phyloP scores from a whole-genome alignment of 2,329 filamentous ascomycete species.

The Penicillium sp. region DNA sequence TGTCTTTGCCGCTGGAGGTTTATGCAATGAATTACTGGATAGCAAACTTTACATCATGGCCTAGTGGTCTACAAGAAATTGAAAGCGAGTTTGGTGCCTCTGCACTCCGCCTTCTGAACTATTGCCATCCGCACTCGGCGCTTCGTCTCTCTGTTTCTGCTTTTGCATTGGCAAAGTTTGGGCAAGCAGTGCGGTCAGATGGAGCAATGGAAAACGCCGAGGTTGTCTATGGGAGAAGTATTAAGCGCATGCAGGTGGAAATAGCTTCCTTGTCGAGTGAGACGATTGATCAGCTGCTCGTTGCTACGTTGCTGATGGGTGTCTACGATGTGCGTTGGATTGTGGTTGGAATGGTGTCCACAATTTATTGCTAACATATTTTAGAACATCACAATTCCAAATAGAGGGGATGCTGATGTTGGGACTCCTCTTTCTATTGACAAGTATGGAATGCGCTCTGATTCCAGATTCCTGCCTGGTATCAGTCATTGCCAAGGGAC shows the following conservation, averaged over 20 bases:
- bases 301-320: conserved; percentile 23
- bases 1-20: conserved; percentile 10
- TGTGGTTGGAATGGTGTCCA: too few species aligned
- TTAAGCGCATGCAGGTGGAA: conserved; percentile 15
- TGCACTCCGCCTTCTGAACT: conserved; percentile 13
- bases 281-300: conserved; percentile 20
- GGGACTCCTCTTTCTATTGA: neutral
- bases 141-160: conserved; percentile 22
- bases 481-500: conserved; percentile 23
- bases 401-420: neutral
- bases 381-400: conserved; percentile 11
- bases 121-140: conserved; percentile 12
- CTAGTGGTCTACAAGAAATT: conserved; percentile 17
- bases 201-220: conserved; percentile 9
- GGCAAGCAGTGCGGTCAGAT: conserved; percentile 10
- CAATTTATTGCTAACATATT: neutral
- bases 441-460: neutral
- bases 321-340: conserved; percentile 16
- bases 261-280: conserved; percentile 15
- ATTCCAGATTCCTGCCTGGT: neutral
- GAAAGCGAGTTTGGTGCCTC: conserved; percentile 20
- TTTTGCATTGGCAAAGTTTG: conserved; percentile 22
- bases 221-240: neutral
- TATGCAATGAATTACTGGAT: conserved; percentile 26
- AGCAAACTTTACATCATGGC: conserved; percentile 15